A percentile compares a stretch with the other conserved stretches of the same genome.
phyloP scores from a whole-genome alignment of 208 protist species.

The Wallacemonas sp. region DNA sequence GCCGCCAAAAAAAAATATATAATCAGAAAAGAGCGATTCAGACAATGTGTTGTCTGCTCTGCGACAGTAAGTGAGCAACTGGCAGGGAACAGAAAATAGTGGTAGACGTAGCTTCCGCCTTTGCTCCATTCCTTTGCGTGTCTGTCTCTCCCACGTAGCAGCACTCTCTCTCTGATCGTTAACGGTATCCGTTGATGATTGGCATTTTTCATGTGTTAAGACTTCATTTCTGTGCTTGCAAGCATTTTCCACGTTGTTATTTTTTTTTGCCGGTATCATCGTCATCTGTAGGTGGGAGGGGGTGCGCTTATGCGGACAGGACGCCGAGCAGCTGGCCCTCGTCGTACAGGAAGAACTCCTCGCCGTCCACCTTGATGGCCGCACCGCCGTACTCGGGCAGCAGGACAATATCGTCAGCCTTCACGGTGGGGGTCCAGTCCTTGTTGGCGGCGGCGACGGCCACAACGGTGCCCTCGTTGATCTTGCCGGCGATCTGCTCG shows the following conservation, averaged over 20 bases:
- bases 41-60: too few relatives aligned
- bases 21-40: too few relatives aligned
- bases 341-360: constrained; percentile 93
- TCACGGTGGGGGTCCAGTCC: constrained; percentile 92
- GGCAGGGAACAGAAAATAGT: too few relatives aligned
- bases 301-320: constrained; percentile 48
- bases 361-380: constrained; percentile 90
- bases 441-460: constrained; percentile 86
- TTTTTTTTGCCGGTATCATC: not conserved
- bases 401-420: constrained; percentile 89
- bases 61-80: too few relatives aligned
- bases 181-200: too few relatives aligned
- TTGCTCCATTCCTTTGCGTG: too few relatives aligned
- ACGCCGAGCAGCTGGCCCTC: constrained; percentile 89
- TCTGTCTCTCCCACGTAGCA: too few relatives aligned
- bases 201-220: too few relatives aligned
- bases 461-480: constrained; percentile 92
- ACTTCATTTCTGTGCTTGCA: not conserved
- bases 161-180: too few relatives aligned
- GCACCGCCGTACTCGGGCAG: constrained; percentile 90
- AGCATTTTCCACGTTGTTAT: not conserved
- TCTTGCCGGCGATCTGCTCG: constrained; percentile 91
- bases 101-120: too few relatives aligned
- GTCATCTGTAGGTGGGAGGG: not conserved
- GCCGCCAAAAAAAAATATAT: too few relatives aligned